Evolutionary conservation across 371 early-diverging fungal genomes (phyloP).

Genomic region (Thermomucor indicae-seudaticae): DNA sequence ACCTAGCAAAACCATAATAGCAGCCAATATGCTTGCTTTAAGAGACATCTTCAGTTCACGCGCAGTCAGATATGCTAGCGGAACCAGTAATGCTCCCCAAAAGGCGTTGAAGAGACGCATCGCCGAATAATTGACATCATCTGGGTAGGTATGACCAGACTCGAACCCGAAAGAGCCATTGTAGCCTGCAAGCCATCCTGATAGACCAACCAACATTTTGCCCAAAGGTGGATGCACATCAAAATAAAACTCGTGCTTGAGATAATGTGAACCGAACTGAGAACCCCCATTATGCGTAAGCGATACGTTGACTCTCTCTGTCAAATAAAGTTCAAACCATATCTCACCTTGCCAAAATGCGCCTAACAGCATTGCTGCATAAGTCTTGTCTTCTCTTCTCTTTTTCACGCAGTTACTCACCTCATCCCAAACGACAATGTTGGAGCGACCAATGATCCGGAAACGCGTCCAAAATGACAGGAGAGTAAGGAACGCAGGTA

Average conservation of each 20-base stretch:
- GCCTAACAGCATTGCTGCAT: slow-evolving; percentile 54
- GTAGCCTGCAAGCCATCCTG: slow-evolving; percentile 89
- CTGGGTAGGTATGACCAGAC: slow-evolving; percentile 86
- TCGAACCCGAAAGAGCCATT: slow-evolving; percentile 90
- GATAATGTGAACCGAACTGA: slow-evolving; percentile 92
- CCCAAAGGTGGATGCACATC: slow-evolving; percentile 99
- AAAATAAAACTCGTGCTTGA: slow-evolving; percentile 94
- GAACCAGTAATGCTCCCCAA: slow-evolving; percentile 93
- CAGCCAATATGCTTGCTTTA: slow-evolving; percentile 66
- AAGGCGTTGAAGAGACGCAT: slow-evolving; percentile 93
- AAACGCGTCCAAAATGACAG: slow-evolving; percentile 78
- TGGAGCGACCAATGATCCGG: slow-evolving; percentile 70
- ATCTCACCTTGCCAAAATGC: slow-evolving; percentile 88
- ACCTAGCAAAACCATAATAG: slow-evolving; percentile 80
- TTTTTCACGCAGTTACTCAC: slow-evolving; percentile 20
- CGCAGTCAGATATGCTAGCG: slow-evolving; percentile 91
- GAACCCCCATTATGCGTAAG: not conserved
- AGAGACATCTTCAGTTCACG: slow-evolving; percentile 70
- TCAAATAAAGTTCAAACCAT: too few relatives aligned
- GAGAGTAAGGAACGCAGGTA: slow-evolving; percentile 54
- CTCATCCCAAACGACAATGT: slow-evolving; percentile 84
- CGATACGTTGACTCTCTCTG: too few relatives aligned
- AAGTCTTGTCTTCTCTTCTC: not conserved
- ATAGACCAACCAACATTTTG: slow-evolving; percentile 95
- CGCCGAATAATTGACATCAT: slow-evolving; percentile 77